Percentiles rank a stretch among this genome's conserved stretches.
Conservation (phyloP, 352 stramenopile genomes). For the Labyrinthula sp. region DNA sequence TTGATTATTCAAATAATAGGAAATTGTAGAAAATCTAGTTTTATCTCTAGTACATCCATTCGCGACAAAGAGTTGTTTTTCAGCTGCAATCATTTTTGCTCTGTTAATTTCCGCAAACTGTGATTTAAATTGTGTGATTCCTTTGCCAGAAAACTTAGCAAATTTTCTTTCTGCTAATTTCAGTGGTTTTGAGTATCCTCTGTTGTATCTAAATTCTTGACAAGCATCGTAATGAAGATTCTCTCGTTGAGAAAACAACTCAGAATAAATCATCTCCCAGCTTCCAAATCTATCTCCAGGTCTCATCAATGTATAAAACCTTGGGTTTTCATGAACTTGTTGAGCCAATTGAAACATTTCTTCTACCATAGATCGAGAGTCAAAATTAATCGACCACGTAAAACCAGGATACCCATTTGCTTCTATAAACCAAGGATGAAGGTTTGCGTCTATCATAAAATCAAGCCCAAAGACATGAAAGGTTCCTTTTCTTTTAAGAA, state of each 20-base stretch:
- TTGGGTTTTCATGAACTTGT: slow-evolving; percentile 25
- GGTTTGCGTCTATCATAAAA: slow-evolving; percentile 29
- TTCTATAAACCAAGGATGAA: slow-evolving; percentile 28
- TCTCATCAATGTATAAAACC: slow-evolving; percentile 26
- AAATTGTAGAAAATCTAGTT: no score
- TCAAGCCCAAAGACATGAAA: slow-evolving; percentile 28
- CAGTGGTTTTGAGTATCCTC: slow-evolving; percentile 18
- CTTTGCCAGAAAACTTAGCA: slow-evolving; percentile 26
- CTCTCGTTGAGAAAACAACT: slow-evolving; percentile 15
- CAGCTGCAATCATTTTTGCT: no score
- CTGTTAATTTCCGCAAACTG: no score
- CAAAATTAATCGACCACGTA: slow-evolving; percentile 27
- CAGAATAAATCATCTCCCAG: slow-evolving; percentile 28
- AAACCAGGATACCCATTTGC: slow-evolving; percentile 27
- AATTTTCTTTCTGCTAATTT: slow-evolving; percentile 22
- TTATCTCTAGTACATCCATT: no score
- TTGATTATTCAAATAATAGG: no score
- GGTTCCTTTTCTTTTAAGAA: slow-evolving; percentile 25
- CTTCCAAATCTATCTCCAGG: slow-evolving; percentile 21
- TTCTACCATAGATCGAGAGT: slow-evolving; percentile 25
- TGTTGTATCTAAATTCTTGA: slow-evolving; percentile 27
- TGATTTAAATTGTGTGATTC: no score
- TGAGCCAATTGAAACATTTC: slow-evolving; percentile 27
- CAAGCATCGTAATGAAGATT: slow-evolving; percentile 22
- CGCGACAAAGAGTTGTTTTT: no score